phyloP scores from a whole-genome alignment of 345 rosid species.

The Bruguiera sexangula region DNA sequence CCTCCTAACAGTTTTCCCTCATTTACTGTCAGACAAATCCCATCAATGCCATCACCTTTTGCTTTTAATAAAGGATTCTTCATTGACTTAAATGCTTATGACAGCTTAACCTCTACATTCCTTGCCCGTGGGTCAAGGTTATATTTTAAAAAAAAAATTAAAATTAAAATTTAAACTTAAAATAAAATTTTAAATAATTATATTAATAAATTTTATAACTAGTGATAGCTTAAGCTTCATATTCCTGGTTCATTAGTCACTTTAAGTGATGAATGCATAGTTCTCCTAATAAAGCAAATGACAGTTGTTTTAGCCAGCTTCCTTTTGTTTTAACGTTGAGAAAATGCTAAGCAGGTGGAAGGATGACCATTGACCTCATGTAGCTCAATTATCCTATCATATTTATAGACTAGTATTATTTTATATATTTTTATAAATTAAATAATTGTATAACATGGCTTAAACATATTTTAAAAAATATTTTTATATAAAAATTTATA shows the following conservation, averaged over 20 bases:
- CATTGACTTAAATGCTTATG: slow-evolving; percentile 12
- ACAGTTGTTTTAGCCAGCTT: slow-evolving; percentile 11
- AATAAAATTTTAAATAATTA: no score
- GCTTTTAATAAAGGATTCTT: neutral
- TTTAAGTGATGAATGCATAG: neutral
- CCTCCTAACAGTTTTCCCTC: slow-evolving; percentile 3
- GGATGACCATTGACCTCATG: neutral
- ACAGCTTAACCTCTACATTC: slow-evolving; percentile 12
- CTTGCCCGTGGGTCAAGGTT: no score
- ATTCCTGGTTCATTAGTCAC: slow-evolving; percentile 1
- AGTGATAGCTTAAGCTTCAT: neutral
- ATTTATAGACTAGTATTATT: no score
- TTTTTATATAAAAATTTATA: no score
- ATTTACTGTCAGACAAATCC: neutral
- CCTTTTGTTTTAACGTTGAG: slow-evolving; percentile 4
- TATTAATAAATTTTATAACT: no score
- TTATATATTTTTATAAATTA: no score
- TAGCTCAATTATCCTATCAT: neutral
- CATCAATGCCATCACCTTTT: slow-evolving; percentile 2
- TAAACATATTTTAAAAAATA: no score
- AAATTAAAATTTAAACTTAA: no score
- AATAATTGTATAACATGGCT: no score
- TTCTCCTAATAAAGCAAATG: slow-evolving; percentile 19
- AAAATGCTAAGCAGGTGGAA: slow-evolving; percentile 8
- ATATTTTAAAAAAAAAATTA: no score